Conservation (phyloP, 257 asterid genomes). For the Gentiana dahurica region DNA sequence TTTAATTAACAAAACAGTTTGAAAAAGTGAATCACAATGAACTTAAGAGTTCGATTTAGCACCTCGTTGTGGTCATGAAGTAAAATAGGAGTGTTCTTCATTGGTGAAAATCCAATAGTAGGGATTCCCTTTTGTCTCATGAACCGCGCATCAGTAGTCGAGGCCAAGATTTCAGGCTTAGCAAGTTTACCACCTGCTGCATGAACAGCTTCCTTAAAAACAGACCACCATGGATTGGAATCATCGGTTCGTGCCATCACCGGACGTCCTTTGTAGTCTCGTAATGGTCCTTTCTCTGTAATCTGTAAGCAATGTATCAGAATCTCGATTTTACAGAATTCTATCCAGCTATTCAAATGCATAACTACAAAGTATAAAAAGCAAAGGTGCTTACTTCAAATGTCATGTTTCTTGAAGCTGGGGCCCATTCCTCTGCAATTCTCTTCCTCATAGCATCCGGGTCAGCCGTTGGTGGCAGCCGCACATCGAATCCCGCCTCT, state of each 20-base stretch:
- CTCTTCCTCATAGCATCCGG: conserved; percentile 59
- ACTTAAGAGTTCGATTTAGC: neutral
- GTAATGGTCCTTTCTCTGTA: conserved; percentile 52
- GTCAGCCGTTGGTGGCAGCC: conserved; percentile 76
- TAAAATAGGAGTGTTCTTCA: conserved; percentile 85
- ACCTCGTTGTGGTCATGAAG: conserved; percentile 98
- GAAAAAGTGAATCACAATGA: neutral
- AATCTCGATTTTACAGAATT: too few species aligned
- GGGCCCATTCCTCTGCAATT: conserved; percentile 92
- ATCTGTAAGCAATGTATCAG: conserved; percentile 27
- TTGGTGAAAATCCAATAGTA: conserved; percentile 83
- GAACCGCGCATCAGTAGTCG: conserved; percentile 88
- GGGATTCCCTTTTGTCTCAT: conserved; percentile 76
- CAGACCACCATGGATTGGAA: conserved; percentile 89
- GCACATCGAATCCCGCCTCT: conserved; percentile 81
- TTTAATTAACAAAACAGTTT: neutral
- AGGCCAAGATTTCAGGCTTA: conserved; percentile 74
- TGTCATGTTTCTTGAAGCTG: conserved; percentile 77
- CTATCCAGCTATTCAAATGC: too few species aligned
- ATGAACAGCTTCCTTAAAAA: conserved; percentile 58
- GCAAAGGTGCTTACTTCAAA: conserved; percentile 40
- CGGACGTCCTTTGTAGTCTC: conserved; percentile 60
- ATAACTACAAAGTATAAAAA: neutral
- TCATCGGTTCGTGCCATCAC: conserved; percentile 62
- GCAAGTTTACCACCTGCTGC: conserved; percentile 84